A percentile compares a stretch with the other conserved stretches of the same genome.
Conservation (phyloP, 2,329 filamentous ascomycete genomes). For the Clonostachys sp. region DNA sequence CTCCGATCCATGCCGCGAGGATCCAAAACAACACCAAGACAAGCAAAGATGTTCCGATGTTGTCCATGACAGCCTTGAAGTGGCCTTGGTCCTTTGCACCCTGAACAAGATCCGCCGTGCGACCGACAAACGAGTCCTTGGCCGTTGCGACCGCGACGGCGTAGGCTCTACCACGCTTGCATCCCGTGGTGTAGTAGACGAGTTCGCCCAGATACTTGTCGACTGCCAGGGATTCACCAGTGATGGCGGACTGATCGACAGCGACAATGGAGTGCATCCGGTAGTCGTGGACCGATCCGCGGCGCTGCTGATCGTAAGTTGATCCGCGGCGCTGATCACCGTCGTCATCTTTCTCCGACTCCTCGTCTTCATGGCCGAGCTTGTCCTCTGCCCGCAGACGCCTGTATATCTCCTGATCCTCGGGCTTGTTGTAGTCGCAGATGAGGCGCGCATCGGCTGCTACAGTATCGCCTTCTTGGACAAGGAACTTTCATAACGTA, state of each 20-base stretch:
- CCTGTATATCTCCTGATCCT: slow-evolving; percentile 43
- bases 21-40: slow-evolving; percentile 77
- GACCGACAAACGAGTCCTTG: slow-evolving; percentile 71
- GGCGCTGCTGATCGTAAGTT: not conserved
- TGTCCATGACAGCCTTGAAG: slow-evolving; percentile 83
- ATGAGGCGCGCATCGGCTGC: slow-evolving; percentile 68
- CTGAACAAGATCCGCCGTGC: slow-evolving; percentile 69
- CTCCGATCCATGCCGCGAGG: slow-evolving; percentile 70
- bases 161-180: slow-evolving; percentile 76
- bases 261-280: slow-evolving; percentile 65
- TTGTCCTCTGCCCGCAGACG: slow-evolving; percentile 61
- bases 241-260: slow-evolving; percentile 76
- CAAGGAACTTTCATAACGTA: slow-evolving; percentile 44
- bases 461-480: slow-evolving; percentile 69
- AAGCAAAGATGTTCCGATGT: slow-evolving; percentile 68
- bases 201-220: slow-evolving; percentile 75
- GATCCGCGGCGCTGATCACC: not conserved
- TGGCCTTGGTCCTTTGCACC: slow-evolving; percentile 72
- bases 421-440: slow-evolving; percentile 65
- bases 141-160: slow-evolving; percentile 64
- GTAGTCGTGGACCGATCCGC: slow-evolving; percentile 27
- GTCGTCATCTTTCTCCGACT: slow-evolving; percentile 41
- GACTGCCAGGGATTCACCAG: slow-evolving; percentile 74
- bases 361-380: slow-evolving; percentile 45
- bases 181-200: slow-evolving; percentile 76